These are phyloP conservation scores for Rhododendron henanense DNA, from an alignment of 148 eudicot species.

Conservation along the genomic window DNA sequence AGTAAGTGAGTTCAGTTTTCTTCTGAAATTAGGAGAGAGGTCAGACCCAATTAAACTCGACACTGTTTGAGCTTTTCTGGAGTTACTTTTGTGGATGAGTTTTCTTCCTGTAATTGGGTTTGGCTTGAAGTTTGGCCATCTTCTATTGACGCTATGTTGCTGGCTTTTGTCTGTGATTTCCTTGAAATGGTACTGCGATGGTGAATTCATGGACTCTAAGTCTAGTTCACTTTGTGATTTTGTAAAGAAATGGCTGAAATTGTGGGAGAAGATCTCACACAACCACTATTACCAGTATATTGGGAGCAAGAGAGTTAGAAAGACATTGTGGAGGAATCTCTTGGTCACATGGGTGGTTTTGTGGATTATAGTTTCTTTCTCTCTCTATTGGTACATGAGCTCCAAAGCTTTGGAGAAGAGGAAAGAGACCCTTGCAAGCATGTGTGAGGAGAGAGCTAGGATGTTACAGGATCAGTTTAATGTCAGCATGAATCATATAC, in stretches of 20 bases:
- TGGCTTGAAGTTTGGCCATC: conserved; percentile 68
- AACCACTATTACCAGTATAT: conserved; percentile 43
- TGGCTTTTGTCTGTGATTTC: conserved; percentile 64
- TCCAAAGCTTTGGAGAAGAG: conserved; percentile 70
- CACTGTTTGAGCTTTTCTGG: conserved; percentile 21
- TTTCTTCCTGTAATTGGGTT: conserved; percentile 63
- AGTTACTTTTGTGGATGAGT: conserved; percentile 53
- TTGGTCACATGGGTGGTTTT: conserved; percentile 53
- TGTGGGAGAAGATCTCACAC: conserved; percentile 47
- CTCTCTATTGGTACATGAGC: conserved; percentile 53
- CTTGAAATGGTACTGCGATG: conserved; percentile 60
- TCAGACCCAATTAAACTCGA: conserved; percentile 8
- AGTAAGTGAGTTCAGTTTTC: conserved; percentile 6
- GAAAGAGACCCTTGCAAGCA: conserved; percentile 75
- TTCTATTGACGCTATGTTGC: conserved; percentile 60
- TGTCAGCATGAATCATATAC: conserved; percentile 96
- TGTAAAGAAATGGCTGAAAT: conserved; percentile 35
- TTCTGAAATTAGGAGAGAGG: conserved; percentile 2
- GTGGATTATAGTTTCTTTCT: conserved; percentile 41
- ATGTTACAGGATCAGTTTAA: conserved; percentile 99
- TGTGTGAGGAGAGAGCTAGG: conserved; percentile 99
- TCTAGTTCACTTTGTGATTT: conserved; percentile 41
- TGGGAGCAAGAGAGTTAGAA: conserved; percentile 50
- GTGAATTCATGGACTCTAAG: conserved; percentile 53
- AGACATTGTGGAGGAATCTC: conserved; percentile 63